Evolutionary conservation across 192 early-diverging fungal species (phyloP).

Genomic region (Backusella luteola): DNA sequence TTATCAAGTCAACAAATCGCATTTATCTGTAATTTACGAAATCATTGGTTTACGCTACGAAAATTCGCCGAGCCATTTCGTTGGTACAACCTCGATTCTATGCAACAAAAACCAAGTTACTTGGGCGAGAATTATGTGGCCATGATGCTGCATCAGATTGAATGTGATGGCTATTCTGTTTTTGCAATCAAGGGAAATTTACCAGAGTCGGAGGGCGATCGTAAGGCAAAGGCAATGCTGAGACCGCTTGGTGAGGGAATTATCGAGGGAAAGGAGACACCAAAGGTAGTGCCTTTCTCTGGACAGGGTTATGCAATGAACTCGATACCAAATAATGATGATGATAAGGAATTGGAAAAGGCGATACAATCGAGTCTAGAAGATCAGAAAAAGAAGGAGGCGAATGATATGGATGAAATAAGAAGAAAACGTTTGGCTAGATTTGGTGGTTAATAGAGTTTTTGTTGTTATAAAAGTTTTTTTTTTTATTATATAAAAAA

Average conservation of each 20-base stretch:
- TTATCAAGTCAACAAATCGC: conserved; percentile 46
- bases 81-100: conserved; percentile 78
- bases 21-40: conserved; percentile 71
- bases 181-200: conserved; percentile 27
- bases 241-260: neutral
- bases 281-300: conserved; percentile 5
- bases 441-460: conserved; percentile 21
- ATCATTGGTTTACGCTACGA: conserved; percentile 67
- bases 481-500: neutral
- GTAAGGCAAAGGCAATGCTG: conserved; percentile 9
- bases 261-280: neutral
- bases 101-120: conserved; percentile 47
- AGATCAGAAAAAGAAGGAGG: neutral
- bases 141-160: conserved; percentile 48
- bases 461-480: neutral
- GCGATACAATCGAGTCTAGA: conserved; percentile 26
- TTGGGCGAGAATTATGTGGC: conserved; percentile 71
- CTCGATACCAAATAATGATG: neutral
- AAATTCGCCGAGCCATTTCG: conserved; percentile 63
- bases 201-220: conserved; percentile 15
- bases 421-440: conserved; percentile 29
- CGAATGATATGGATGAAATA: conserved; percentile 22
- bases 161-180: conserved; percentile 38
- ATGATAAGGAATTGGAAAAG: conserved; percentile 18
- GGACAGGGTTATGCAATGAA: conserved; percentile 15